Conservation (phyloP, 352 stramenopile species). For the Phytophthora melonis region DNA sequence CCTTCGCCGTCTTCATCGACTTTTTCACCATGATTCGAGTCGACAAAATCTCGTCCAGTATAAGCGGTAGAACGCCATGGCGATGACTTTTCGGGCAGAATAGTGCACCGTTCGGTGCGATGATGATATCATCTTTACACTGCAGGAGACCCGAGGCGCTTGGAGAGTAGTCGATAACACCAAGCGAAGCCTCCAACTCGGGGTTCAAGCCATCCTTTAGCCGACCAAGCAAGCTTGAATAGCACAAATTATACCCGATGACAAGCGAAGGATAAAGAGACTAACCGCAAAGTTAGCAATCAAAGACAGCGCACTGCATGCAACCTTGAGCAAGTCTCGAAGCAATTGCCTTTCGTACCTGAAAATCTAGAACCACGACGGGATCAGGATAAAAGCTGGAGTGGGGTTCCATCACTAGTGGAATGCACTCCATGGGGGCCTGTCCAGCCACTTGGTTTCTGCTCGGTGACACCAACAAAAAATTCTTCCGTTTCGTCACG, state of each 20-base stretch:
- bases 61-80: constrained; percentile 96
- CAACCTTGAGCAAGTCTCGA: not conserved
- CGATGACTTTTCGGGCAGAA: constrained; percentile 95
- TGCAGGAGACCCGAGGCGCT: constrained; percentile 54
- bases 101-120: constrained; percentile 95
- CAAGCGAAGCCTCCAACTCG: constrained; percentile 72
- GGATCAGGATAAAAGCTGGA: constrained; percentile 97
- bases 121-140: constrained; percentile 61
- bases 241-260: constrained; percentile 99
- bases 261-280: constrained; percentile 99
- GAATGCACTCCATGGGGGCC: constrained; percentile 93
- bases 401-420: constrained; percentile 95
- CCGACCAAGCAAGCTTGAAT: constrained; percentile 96
- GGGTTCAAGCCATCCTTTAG: constrained; percentile 82
- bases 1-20: constrained; percentile 93
- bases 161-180: constrained; percentile 65
- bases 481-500: constrained; percentile 91
- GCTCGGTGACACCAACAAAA: constrained; percentile 84
- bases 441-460: constrained; percentile 89
- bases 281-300: constrained; percentile 35
- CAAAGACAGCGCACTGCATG: not conserved
- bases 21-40: constrained; percentile 99
- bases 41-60: constrained; percentile 96
- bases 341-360: constrained; percentile 44
- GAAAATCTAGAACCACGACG: constrained; percentile 99